Percentiles rank a stretch among this genome's conserved stretches.
These are phyloP conservation scores for Ganoderma boninense DNA, from an alignment of 1,284 basidiomycete species.

Conservation along the genomic window DNA sequence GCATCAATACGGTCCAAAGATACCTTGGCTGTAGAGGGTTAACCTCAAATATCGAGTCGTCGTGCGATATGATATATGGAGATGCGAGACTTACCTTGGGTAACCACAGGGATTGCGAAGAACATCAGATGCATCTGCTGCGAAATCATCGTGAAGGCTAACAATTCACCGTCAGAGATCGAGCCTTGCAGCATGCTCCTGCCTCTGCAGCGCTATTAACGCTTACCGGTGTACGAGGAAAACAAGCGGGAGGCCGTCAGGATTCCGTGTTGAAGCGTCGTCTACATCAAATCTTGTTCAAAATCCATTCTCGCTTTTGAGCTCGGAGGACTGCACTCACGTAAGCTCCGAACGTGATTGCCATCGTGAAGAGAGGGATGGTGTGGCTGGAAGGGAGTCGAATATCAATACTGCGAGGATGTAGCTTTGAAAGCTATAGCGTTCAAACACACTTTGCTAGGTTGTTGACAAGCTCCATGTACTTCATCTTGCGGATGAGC, in stretches of 20 bases:
- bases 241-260: slow-evolving; percentile 44
- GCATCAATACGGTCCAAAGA: slow-evolving; percentile 53
- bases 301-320: background rate
- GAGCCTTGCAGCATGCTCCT: background rate
- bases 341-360: slow-evolving; percentile 68
- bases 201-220: background rate
- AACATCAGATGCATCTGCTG: slow-evolving; percentile 42
- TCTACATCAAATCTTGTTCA: slow-evolving; percentile 22
- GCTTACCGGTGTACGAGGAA: slow-evolving; percentile 44
- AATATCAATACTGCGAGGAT: background rate
- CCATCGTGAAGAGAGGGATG: slow-evolving; percentile 71
- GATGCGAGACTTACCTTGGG: slow-evolving; percentile 13
- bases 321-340: slow-evolving; percentile 25
- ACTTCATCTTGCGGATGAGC: slow-evolving; percentile 51
- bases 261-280: background rate
- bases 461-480: slow-evolving; percentile 47
- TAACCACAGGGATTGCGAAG: slow-evolving; percentile 32
- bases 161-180: background rate
- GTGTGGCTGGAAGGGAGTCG: slow-evolving; percentile 50
- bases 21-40: slow-evolving; percentile 42
- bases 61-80: background rate
- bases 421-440: background rate
- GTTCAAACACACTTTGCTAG: slow-evolving; percentile 45
- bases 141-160: slow-evolving; percentile 44
- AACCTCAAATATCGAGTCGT: no score